Conservation (phyloP, 768 basidiomycete genomes). For the Mycena alexandri region DNA sequence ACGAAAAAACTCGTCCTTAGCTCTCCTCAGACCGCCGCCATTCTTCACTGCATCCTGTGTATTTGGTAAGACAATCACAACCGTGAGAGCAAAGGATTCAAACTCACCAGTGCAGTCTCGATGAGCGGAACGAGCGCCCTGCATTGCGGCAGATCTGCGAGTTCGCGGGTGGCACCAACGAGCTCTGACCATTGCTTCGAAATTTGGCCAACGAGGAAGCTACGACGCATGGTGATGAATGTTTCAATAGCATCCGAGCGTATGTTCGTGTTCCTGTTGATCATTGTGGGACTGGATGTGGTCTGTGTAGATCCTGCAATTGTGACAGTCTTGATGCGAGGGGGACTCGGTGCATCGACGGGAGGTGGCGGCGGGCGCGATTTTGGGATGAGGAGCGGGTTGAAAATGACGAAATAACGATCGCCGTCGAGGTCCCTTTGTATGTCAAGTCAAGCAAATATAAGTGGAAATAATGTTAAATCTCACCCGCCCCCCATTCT, state of each 20-base stretch:
- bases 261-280: slow-evolving; percentile 20
- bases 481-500: slow-evolving; percentile 43
- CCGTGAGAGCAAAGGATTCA: neutral
- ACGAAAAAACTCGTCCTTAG: slow-evolving; percentile 5
- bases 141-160: slow-evolving; percentile 27
- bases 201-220: slow-evolving; percentile 32
- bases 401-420: slow-evolving; percentile 36
- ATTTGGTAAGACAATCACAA: neutral
- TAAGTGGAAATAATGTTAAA: neutral
- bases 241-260: slow-evolving; percentile 29
- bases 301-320: slow-evolving; percentile 7
- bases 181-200: slow-evolving; percentile 36
- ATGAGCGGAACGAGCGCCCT: slow-evolving; percentile 34
- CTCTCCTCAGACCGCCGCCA: neutral
- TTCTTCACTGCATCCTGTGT: slow-evolving; percentile 9
- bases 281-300: neutral
- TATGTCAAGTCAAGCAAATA: neutral
- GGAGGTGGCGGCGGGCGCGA: neutral
- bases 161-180: slow-evolving; percentile 22
- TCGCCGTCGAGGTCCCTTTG: slow-evolving; percentile 43
- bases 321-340: neutral
- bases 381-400: slow-evolving; percentile 35
- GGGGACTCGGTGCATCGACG: neutral
- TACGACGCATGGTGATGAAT: slow-evolving; percentile 30
- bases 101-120: slow-evolving; percentile 37